Evolutionary conservation across 139 green algal genomes (phyloP).

Genomic region (Chlamydomonas incerta): DNA sequence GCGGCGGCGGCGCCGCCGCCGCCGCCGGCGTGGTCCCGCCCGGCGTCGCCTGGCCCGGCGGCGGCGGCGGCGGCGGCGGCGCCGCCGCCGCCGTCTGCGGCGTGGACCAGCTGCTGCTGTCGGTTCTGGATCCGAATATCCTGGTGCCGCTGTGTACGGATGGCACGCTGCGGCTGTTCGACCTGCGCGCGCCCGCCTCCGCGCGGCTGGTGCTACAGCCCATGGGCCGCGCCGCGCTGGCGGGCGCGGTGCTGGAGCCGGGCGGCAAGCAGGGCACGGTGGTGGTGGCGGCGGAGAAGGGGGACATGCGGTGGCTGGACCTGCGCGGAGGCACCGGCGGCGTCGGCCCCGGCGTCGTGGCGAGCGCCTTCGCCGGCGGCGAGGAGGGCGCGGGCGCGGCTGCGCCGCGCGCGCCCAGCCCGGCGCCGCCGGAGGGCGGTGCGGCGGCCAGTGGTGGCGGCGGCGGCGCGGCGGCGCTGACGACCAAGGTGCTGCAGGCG

Average conservation of each 20-base stretch:
- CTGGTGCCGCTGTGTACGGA: constrained; percentile 65
- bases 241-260: constrained; percentile 77
- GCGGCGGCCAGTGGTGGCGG: background rate
- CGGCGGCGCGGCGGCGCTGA: background rate
- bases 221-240: constrained; percentile 42
- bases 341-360: background rate
- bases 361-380: background rate
- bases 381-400: background rate
- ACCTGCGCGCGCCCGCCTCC: constrained; percentile 67
- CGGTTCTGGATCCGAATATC: constrained; percentile 55
- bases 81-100: background rate
- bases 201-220: constrained; percentile 58
- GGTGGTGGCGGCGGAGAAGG: constrained; percentile 57
- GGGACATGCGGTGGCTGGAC: constrained; percentile 87
- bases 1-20: background rate
- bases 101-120: constrained; percentile 43
- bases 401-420: background rate
- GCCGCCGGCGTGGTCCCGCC: constrained; percentile 7
- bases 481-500: constrained; percentile 74
- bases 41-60: constrained; percentile 13
- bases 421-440: background rate
- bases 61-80: background rate
- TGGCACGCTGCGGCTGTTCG: constrained; percentile 76
- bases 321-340: constrained; percentile 58
- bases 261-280: constrained; percentile 56